These are phyloP conservation scores for Haberlea rhodopensis DNA, from an alignment of 257 asterid genomes.

Conservation along the genomic window DNA sequence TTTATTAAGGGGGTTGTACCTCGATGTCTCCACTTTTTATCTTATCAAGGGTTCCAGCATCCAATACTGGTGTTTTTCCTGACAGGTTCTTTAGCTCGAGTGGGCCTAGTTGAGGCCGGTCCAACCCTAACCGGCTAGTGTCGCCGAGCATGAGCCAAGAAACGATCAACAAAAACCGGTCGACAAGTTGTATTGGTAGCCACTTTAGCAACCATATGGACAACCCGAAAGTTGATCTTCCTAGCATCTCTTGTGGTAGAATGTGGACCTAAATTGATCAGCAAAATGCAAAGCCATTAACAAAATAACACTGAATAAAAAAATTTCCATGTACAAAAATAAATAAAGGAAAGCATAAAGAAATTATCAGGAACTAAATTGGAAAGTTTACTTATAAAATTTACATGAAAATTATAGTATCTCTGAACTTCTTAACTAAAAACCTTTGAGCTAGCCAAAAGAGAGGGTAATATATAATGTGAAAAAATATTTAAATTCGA, in stretches of 20 bases:
- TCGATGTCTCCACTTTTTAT: slow-evolving; percentile 63
- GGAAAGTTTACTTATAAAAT: background rate
- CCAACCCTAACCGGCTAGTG: slow-evolving; percentile 55
- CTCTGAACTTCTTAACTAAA: too few relatives aligned
- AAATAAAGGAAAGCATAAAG: background rate
- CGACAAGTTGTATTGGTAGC: slow-evolving; percentile 67
- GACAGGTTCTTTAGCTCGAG: slow-evolving; percentile 60
- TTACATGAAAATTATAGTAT: background rate
- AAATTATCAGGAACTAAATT: too few relatives aligned
- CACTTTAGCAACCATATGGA: slow-evolving; percentile 76
- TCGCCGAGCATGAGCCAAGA: slow-evolving; percentile 57
- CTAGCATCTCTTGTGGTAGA: slow-evolving; percentile 77
- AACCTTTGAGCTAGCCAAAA: background rate
- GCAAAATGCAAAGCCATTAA: slow-evolving; percentile 10
- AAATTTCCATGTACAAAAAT: too few relatives aligned
- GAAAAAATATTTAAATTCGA: slow-evolving; percentile 27
- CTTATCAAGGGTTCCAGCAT: slow-evolving; percentile 70
- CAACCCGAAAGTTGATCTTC: slow-evolving; percentile 71
- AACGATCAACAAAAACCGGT: slow-evolving; percentile 45
- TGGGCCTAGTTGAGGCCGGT: slow-evolving; percentile 57
- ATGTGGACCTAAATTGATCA: slow-evolving; percentile 56
- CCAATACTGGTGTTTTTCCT: slow-evolving; percentile 67
- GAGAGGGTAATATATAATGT: background rate
- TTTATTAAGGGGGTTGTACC: slow-evolving; percentile 19
- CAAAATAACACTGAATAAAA: background rate